phyloP scores from a whole-genome alignment of 1,139 yeast species.

The Debaryomycetaceae sp. region DNA sequence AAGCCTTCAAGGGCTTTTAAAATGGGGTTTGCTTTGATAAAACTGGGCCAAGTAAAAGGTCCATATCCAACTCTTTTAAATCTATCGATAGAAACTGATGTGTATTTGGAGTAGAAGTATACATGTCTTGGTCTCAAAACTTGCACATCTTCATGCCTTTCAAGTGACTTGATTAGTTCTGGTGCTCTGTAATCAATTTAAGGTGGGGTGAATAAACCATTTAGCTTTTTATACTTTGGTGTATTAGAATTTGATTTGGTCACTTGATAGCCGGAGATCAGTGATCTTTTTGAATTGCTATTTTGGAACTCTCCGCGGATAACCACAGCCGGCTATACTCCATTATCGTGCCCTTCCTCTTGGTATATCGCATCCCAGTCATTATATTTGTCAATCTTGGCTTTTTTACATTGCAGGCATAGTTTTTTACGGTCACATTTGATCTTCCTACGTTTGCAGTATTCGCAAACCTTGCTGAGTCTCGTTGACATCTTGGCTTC shows the following conservation, averaged over 20 bases:
- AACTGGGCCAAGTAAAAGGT: conserved; percentile 37
- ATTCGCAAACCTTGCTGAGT: background rate
- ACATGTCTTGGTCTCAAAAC: conserved; percentile 21
- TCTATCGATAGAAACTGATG: conserved; percentile 20
- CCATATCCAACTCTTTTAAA: conserved; percentile 30
- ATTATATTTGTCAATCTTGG: background rate
- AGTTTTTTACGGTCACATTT: conserved; percentile 28
- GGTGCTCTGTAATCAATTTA: too few relatives aligned
- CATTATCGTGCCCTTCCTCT: too few relatives aligned
- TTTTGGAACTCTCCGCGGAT: too few relatives aligned
- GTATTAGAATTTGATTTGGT: too few relatives aligned
- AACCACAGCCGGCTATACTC: too few relatives aligned
- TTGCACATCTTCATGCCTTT: too few relatives aligned
- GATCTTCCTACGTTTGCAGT: conserved; percentile 26
- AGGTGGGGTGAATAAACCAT: too few relatives aligned
- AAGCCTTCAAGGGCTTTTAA: conserved; percentile 11
- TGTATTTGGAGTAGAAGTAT: conserved; percentile 30
- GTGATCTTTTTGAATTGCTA: too few relatives aligned
- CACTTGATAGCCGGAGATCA: too few relatives aligned
- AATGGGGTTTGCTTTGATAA: conserved; percentile 31
- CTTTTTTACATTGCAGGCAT: conserved; percentile 21
- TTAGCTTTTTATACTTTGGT: too few relatives aligned
- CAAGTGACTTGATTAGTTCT: too few relatives aligned
- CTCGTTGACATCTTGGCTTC: background rate
- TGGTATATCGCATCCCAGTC: background rate